A percentile compares a stretch with the other conserved stretches of the same genome.
These are phyloP conservation scores for Tephrocybe sp. DNA, from an alignment of 768 basidiomycete species.

Conservation along the genomic window DNA sequence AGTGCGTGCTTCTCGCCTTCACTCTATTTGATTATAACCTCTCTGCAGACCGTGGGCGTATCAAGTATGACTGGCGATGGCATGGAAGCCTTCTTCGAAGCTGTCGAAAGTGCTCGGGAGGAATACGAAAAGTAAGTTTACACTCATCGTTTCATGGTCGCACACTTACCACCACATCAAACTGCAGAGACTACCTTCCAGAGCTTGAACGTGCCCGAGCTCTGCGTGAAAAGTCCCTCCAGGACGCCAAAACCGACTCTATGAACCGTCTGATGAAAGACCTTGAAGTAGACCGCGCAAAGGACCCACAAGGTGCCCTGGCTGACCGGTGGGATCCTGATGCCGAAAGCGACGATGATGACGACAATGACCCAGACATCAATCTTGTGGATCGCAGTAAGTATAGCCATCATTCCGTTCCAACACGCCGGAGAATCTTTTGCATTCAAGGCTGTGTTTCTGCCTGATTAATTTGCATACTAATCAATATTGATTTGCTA, in stretches of 20 bases:
- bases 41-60: slow-evolving; percentile 83
- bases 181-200: slow-evolving; percentile 84
- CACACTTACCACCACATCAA: slow-evolving; percentile 2
- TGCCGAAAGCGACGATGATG: slow-evolving; percentile 54
- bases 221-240: slow-evolving; percentile 61
- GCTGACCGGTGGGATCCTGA: slow-evolving; percentile 65
- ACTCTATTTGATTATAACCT: neutral
- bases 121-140: slow-evolving; percentile 83
- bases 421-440: neutral
- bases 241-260: slow-evolving; percentile 72
- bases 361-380: slow-evolving; percentile 50
- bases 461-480: slow-evolving; percentile 5
- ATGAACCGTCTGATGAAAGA: slow-evolving; percentile 79
- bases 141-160: neutral
- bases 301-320: slow-evolving; percentile 56
- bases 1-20: slow-evolving; percentile 40
- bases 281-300: slow-evolving; percentile 68
- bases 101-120: slow-evolving; percentile 81
- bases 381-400: slow-evolving; percentile 74
- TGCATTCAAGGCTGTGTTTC: slow-evolving; percentile 8
- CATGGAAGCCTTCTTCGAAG: slow-evolving; percentile 87
- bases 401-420: slow-evolving; percentile 26
- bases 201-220: slow-evolving; percentile 76
- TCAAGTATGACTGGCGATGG: slow-evolving; percentile 96
- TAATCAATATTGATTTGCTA: slow-evolving; percentile 25